Evolutionary conservation across 495 filamentous ascomycete species (phyloP), one percentile per base, ranked within the genome.

Genomic region (Penicillium flavigenum): DNA sequence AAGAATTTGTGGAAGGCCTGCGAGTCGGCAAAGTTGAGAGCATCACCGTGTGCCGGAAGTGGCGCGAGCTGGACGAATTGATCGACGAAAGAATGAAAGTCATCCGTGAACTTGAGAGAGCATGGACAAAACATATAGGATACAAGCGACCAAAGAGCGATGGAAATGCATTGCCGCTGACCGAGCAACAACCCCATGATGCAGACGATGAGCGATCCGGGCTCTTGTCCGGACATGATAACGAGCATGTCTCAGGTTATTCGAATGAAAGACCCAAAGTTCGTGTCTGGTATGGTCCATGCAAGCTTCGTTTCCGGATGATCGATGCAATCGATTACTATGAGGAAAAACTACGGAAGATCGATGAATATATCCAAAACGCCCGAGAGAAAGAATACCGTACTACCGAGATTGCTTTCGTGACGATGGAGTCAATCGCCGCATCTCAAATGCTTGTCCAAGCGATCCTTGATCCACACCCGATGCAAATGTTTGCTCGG

Each of bases 341-440:
- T 66, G 88, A 92, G 61, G 90, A 95, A 65, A 88, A 87, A 63
- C 79, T 98, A n/a, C 86, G 87, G 16, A 82, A 79, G 29, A 67
- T 94, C 6, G 93, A 98, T 57, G 90, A 92, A 42, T 78, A 87
- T 63, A 92, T 99, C 42, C 68, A 69, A 20, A 69, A 60, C 16
- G 85, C 88, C 0, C 82, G 95, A 26, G 82, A 83, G 61, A 92
- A 92, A 67, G 85, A 88, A 16, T 97, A 89, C 65, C 73, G 79
- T 9, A 80, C 95, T 2, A 91, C 85, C 0, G 85, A 92, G 42
- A 77, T 95, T 34, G 95, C 95, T 7, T 98, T 98, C 69, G 91
- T 99, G 32, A 97, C 95, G 1, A 92, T 99, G 89, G 87, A 96
- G 70, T 96, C 91, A 17, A 91, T 93, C 57, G 88, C 91, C n/a